Conservation (phyloP, 2,329 filamentous ascomycete species). For the Aureobasidium sp. region DNA sequence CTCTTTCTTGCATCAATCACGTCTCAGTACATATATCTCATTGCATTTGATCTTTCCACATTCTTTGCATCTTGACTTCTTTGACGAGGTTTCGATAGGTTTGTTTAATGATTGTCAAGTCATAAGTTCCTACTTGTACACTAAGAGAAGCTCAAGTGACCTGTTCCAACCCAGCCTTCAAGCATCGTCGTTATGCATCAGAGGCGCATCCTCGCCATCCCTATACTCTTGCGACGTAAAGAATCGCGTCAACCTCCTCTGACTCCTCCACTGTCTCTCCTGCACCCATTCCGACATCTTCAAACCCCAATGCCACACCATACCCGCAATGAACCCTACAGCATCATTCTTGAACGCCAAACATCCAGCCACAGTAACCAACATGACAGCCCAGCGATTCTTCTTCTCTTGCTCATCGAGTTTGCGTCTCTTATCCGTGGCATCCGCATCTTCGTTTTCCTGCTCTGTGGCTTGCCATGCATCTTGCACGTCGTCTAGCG, state of each 20-base stretch:
- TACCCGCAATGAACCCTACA: slow-evolving; percentile 73
- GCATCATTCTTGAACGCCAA: slow-evolving; percentile 86
- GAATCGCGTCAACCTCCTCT: neutral
- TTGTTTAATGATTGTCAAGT: neutral
- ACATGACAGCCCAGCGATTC: slow-evolving; percentile 80
- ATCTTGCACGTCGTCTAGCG: slow-evolving; percentile 65
- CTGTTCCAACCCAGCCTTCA: neutral
- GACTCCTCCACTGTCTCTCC: neutral
- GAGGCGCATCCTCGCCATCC: slow-evolving; percentile 1
- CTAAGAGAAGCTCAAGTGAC: neutral
- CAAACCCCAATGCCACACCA: slow-evolving; percentile 69
- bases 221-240: neutral
- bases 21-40: neutral
- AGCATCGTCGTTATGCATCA: neutral
- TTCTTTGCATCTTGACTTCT: neutral
- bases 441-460: slow-evolving; percentile 20
- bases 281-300: slow-evolving; percentile 5
- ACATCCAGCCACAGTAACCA: slow-evolving; percentile 74
- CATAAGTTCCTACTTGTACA: neutral
- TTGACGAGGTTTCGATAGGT: neutral
- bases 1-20: neutral
- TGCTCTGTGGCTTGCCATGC: slow-evolving; percentile 38
- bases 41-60: neutral
- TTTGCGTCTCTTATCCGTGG: slow-evolving; percentile 37
- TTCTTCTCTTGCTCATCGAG: slow-evolving; percentile 60